Base-by-base conservation (phyloP, 352 stramenopile genomes). In the Ochromonadaceae sp. region DNA sequence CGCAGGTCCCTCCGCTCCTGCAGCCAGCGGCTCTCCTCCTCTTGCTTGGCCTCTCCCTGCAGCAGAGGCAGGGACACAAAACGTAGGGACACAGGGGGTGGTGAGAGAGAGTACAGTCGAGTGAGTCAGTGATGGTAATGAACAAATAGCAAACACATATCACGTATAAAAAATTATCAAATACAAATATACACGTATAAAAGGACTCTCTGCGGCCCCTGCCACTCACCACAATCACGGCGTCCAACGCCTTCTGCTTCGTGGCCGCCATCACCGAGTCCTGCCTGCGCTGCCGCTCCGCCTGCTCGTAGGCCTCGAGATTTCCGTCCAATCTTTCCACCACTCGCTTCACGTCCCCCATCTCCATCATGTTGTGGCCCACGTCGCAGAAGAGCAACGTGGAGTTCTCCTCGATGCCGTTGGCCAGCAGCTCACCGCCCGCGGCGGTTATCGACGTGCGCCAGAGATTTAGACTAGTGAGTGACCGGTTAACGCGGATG, bases 401-500 rank as follows among this genome's bases (percentile, higher is more conserved):
- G 7, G 43, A 17, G 25, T 67, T 67, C 40, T 43, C 31, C 7
- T 43, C 28, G 4, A 67, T 39, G 12, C 4, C 48, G 5, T 32
- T 40, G 31, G 68, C 67, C 12, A 77, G 31, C 39, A 59, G 39
- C 22, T 34, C 28, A 17, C 67, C 70, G n/a, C 68, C 68, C 17
- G 58, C 44, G 36, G 41, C 26, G 10, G 52, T 57, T 10, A 71
- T 55, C n/a, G 25, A 42, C 34, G 62, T 69, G 41, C 59, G 59
- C 70, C 67, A 72, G n/a, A 76, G 47, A 68, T 79, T 76, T 22
- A 78, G 30, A 20, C 59, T 69, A 36, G 42, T 71, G n/a, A 76
- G 32, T 10, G 61, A 52, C 34, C 39, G 38, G 42, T 74, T 76
- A 2, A 68, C 67, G 12, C 26, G 25, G 17, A 76, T 47, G 48